Evolutionary conservation across 192 early-diverging fungal species (phyloP), one percentile per base, ranked within the genome.

Genomic region (Backusella mclennaniae): DNA sequence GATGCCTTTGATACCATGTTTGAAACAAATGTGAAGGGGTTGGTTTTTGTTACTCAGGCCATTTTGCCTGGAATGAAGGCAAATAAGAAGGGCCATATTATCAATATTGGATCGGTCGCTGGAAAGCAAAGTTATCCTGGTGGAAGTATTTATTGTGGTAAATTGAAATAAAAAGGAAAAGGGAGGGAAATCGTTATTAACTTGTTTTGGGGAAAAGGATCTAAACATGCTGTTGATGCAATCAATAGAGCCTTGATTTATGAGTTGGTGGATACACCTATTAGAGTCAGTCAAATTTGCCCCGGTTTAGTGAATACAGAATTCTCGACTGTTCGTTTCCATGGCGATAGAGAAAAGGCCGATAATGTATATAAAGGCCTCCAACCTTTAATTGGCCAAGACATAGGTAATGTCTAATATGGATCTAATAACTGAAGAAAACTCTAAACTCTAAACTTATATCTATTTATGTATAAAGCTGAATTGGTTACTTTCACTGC

Each of bases 251-350:
- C 95, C 0, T 75, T 98, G 75, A 77, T 93, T 4, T 84, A 88
- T 44, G 96, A 98, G 79, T 89, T 93, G 17, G 88, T 95, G 14
- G 82, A 86, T 35, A 90, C 92, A 4, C 89, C 86, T 9, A 88
- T 95, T 53, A 79, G 87, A 19, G 93, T 98, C 21, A 92, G 90
- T 1, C 87, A 85, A 70, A 92, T 98, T 41, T 90, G 89, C 19
- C 94, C 96, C 26, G 95, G 79, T 31, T 68, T 92, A 86, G 96
- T 96, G 1, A 91, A 98, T 83, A 98, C 96, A 0, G 96, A 98
- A 80, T 98, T 97, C 88, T 93, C 92, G 8, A 84, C 92, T 12
- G 89, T 98, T 6, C 85, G 96, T 7, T 96, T 92, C 82, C 39
- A 75, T 44, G 91, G 93, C 0, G 93, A 96, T 49, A 85, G 84